Percentiles rank a stretch among this genome's conserved stretches.
phyloP scores from a whole-genome alignment of 208 protist genomes.

The Histomonas meleagridis region DNA sequence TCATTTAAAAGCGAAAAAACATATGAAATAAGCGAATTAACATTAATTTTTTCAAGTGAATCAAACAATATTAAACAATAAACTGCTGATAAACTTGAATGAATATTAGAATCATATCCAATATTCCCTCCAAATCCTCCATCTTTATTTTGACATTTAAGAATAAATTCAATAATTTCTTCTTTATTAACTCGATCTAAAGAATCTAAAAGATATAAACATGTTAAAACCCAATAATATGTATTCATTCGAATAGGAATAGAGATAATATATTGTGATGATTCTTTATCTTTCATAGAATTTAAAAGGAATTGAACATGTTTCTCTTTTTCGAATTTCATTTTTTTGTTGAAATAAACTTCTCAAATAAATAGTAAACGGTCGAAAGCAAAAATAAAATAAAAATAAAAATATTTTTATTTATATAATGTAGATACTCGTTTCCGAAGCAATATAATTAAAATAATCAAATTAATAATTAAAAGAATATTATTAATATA shows the following conservation, averaged over 20 bases:
- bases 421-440: too few species aligned
- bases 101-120: slow-evolving; percentile 82
- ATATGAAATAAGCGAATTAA: slow-evolving; percentile 50
- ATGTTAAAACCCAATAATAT: slow-evolving; percentile 84
- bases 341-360: too few species aligned
- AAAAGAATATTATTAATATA: too few species aligned
- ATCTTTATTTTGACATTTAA: slow-evolving; percentile 68
- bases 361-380: too few species aligned
- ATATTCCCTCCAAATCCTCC: slow-evolving; percentile 89
- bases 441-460: too few species aligned
- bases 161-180: slow-evolving; percentile 71
- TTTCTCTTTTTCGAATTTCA: neutral
- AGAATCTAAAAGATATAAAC: slow-evolving; percentile 50
- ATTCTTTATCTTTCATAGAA: neutral
- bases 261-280: neutral
- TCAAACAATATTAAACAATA: slow-evolving; percentile 54
- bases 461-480: too few species aligned
- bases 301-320: neutral
- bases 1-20: slow-evolving; percentile 71
- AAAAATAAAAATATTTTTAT: too few species aligned
- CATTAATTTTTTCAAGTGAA: neutral
- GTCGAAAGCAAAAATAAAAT: too few species aligned
- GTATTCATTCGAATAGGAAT: slow-evolving; percentile 72
- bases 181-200: slow-evolving; percentile 58
- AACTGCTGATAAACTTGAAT: slow-evolving; percentile 87